Base-by-base conservation (phyloP, 2,329 filamentous ascomycete species). In the Tolypocladium capitatum region DNA sequence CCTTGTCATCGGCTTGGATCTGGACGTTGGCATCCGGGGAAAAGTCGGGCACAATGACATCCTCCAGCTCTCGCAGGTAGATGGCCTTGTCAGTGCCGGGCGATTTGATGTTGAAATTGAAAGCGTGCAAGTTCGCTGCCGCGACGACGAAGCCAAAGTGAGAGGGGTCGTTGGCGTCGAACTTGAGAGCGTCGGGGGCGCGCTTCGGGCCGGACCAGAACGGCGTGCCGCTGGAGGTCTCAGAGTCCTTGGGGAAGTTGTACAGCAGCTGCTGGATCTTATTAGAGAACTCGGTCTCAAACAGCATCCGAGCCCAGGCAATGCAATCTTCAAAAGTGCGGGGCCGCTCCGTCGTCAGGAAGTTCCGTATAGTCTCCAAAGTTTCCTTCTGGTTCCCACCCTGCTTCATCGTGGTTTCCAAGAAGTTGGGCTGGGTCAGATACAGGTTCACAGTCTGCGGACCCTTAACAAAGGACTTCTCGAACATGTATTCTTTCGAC, bases 171-270 rank as follows among this genome's bases (percentile, higher is more conserved):
- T 81, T 77, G 43, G 83, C 68, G 58, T 96, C 86, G 56, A 98
- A 98, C 64, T 86, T 90, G 61, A 97, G 74, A 53, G 91, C 78
- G 53, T 94, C 88, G 5, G 92, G 92, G 13, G 92, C 92, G 60
- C 92, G 88, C 79, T 98, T 98, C 44, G 92, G 92, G 11, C 92
- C 91, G 30, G 92, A 97, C 92, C 92, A 98, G 76, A 98, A 98
- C 1, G 81, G 85, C 53, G 90, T 86, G 31, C 92, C 92, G 34
- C 79, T 84, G 2, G 89, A 94, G 1, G 92, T 95, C 48, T 77
- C 81, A 0, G 89, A 85, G 63, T 97, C 91, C 68, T 94, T 94
- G 52, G 92, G 92, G 72, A 98, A 98, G 71, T 96, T 97, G 74
- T 86, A 94, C 32, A 98, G 73, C 46, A 98, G 74, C 66, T 98